phyloP scores from a whole-genome alignment of 2,329 filamentous ascomycete species.

The Colletotrichum sp. region DNA sequence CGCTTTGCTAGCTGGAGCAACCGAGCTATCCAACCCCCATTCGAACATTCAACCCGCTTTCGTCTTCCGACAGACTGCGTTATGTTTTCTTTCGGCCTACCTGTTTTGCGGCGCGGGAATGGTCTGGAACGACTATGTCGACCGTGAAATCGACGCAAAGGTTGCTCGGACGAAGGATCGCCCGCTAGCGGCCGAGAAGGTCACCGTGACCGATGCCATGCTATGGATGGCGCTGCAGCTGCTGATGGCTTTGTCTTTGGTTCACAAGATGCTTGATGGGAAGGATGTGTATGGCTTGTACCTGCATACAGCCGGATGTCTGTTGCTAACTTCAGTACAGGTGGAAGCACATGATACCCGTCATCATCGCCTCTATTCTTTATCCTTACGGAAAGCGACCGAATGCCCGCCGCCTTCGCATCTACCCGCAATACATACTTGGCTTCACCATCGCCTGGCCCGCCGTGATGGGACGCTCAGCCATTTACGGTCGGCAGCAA shows the following conservation, averaged over 20 bases:
- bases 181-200: conserved; percentile 26
- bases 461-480: conserved; percentile 24
- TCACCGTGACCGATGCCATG: conserved; percentile 27
- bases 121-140: conserved; percentile 34
- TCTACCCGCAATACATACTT: conserved; percentile 28
- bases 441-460: conserved; percentile 28
- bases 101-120: conserved; percentile 32
- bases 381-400: conserved; percentile 28
- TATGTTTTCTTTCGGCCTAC: conserved; percentile 27
- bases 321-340: conserved; percentile 8
- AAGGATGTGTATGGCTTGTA: conserved; percentile 10
- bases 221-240: conserved; percentile 15
- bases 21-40: not conserved
- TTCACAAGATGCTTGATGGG: conserved; percentile 10
- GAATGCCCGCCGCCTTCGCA: conserved; percentile 18
- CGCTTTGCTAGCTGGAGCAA: conserved; percentile 12
- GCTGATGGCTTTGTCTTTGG: conserved; percentile 6
- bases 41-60: conserved; percentile 11
- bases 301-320: not conserved
- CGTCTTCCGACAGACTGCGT: conserved; percentile 25
- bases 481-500: conserved; percentile 22
- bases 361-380: conserved; percentile 22
- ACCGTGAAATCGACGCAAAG: conserved; percentile 30
- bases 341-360: conserved; percentile 24
- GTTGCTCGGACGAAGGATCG: conserved; percentile 32